Conservation (phyloP, 176 grass and related monocot genomes). For the Ensete glaucum region DNA sequence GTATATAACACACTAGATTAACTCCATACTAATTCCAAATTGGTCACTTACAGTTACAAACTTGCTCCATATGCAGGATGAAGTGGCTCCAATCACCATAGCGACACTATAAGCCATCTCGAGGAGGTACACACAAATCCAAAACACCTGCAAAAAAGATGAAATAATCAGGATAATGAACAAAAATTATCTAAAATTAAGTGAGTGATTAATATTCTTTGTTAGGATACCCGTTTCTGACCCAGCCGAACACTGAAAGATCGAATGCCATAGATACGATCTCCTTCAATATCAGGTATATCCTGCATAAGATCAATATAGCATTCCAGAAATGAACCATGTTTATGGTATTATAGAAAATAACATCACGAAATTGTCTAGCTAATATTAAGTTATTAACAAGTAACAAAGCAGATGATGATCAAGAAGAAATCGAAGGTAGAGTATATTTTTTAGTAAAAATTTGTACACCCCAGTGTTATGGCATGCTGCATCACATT, state of each 20-base stretch:
- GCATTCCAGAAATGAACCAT: not conserved
- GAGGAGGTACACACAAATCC: slow-evolving; percentile 77
- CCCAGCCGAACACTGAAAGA: slow-evolving; percentile 81
- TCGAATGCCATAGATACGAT: slow-evolving; percentile 75
- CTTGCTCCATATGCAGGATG: slow-evolving; percentile 78
- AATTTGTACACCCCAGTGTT: not conserved
- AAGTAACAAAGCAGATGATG: too few species aligned
- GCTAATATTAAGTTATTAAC: too few species aligned
- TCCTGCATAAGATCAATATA: slow-evolving; percentile 42
- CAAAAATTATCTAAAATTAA: slow-evolving; percentile 1
- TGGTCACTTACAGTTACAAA: slow-evolving; percentile 41
- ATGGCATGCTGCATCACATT: not conserved
- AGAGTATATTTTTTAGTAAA: not conserved
- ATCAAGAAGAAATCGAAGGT: not conserved
- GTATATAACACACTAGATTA: too few species aligned
- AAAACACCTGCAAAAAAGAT: slow-evolving; percentile 58
- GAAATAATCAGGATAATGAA: not conserved
- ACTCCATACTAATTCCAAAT: not conserved
- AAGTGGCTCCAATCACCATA: slow-evolving; percentile 60
- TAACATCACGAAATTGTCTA: not conserved
- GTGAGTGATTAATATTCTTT: not conserved
- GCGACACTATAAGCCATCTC: slow-evolving; percentile 71
- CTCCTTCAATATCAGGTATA: slow-evolving; percentile 96
- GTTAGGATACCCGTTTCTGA: slow-evolving; percentile 49
- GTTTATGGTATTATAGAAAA: not conserved